Conservation (phyloP, 306 rosid genomes). For the Lathyrus aphaca region DNA sequence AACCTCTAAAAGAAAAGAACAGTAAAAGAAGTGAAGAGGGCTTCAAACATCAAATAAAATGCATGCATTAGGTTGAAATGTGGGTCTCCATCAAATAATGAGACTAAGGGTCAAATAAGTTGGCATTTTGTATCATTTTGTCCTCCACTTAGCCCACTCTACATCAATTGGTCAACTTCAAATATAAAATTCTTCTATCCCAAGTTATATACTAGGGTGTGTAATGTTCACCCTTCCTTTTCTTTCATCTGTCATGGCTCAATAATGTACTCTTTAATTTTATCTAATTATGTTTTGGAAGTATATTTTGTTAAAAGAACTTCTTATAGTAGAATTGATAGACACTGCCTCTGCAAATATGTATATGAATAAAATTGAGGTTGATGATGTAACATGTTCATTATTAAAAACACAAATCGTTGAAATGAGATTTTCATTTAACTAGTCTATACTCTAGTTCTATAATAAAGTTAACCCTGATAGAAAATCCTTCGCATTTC, state of each 20-base stretch:
- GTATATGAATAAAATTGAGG: not conserved
- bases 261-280: constrained; percentile 41
- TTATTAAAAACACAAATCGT: not conserved
- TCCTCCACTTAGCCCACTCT: constrained; percentile 45
- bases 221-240: constrained; percentile 41
- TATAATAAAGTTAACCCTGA: constrained; percentile 9
- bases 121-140: constrained; percentile 55
- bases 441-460: constrained; percentile 9
- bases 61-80: constrained; percentile 37
- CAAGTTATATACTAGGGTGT: constrained; percentile 22
- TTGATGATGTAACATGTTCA: not conserved
- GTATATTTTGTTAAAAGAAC: constrained; percentile 18
- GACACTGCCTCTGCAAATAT: constrained; percentile 1
- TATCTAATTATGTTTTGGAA: constrained; percentile 18
- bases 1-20: too few species aligned
- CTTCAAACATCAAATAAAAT: constrained; percentile 21
- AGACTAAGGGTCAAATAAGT: constrained; percentile 39
- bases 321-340: constrained; percentile 6
- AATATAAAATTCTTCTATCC: constrained; percentile 30
- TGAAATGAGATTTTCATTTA: constrained; percentile 8
- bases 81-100: constrained; percentile 40
- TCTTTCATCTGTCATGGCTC: constrained; percentile 24
- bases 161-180: constrained; percentile 48
- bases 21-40: not conserved
- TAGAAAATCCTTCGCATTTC: constrained; percentile 18